phyloP scores from a whole-genome alignment of 1,139 yeast genomes.

The Geotrichum reessii region DNA sequence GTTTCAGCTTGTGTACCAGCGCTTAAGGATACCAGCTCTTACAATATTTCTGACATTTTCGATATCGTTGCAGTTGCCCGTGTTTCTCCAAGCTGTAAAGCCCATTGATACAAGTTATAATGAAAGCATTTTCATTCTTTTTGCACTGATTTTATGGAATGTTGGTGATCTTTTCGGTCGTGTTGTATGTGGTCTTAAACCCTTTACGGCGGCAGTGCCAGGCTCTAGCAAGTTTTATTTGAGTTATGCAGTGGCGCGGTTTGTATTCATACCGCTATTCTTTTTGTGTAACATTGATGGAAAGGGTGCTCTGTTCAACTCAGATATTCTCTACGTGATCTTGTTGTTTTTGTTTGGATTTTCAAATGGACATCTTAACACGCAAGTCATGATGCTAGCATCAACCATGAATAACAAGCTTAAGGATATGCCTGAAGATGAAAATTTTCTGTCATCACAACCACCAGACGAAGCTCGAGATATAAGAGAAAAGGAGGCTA shows the following conservation, averaged over 20 bases:
- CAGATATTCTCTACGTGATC: slow-evolving; percentile 62
- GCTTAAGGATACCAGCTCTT: slow-evolving; percentile 56
- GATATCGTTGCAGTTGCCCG: slow-evolving; percentile 80
- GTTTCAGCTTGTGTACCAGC: slow-evolving; percentile 25
- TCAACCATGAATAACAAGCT: slow-evolving; percentile 28
- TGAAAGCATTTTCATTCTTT: slow-evolving; percentile 54
- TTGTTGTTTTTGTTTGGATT: slow-evolving; percentile 76
- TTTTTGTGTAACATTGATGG: slow-evolving; percentile 56
- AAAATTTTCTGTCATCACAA: background rate
- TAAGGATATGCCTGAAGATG: background rate
- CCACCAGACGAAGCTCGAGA: slow-evolving; percentile 37
- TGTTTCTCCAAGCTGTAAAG: slow-evolving; percentile 71
- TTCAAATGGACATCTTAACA: slow-evolving; percentile 79
- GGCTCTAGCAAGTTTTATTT: slow-evolving; percentile 18
- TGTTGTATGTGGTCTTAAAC: slow-evolving; percentile 43
- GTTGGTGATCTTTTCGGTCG: slow-evolving; percentile 81
- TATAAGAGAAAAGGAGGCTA: slow-evolving; percentile 76
- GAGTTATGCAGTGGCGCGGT: slow-evolving; percentile 33
- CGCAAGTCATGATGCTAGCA: slow-evolving; percentile 72
- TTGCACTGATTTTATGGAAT: slow-evolving; percentile 81
- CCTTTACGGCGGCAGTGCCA: slow-evolving; percentile 18
- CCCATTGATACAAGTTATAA: slow-evolving; percentile 43
- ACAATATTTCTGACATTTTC: slow-evolving; percentile 71
- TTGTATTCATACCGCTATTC: slow-evolving; percentile 46
- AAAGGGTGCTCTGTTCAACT: slow-evolving; percentile 40